Evolutionary conservation across 371 early-diverging fungal genomes (phyloP).

Genomic region (Mucor indicus): DNA sequence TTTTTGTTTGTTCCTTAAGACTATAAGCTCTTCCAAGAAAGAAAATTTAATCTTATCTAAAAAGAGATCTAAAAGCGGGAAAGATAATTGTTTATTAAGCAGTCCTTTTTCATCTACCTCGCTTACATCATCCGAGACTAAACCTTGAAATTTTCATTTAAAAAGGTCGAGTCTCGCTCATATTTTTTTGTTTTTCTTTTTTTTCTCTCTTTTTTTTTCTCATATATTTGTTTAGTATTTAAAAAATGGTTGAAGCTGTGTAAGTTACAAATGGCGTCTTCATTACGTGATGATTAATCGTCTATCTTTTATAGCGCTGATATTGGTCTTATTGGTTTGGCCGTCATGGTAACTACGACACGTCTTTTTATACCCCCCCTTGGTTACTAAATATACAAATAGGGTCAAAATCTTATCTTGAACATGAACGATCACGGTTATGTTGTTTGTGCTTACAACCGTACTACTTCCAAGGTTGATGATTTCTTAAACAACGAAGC

Average conservation of each 20-base stretch:
- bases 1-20: too few relatives aligned
- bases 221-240: background rate
- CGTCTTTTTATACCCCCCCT: too few relatives aligned
- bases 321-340: conserved; percentile 98
- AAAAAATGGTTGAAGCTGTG: conserved; percentile 17
- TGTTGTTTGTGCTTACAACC: conserved; percentile 92
- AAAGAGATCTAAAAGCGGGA: too few relatives aligned
- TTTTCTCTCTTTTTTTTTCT: conserved; percentile 8
- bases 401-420: conserved; percentile 97
- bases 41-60: too few relatives aligned
- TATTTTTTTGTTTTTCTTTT: conserved; percentile 5
- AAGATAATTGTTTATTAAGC: too few relatives aligned
- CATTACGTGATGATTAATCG: background rate
- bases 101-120: too few relatives aligned
- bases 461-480: conserved; percentile 94
- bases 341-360: conserved; percentile 88
- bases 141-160: background rate
- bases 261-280: background rate
- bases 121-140: conserved; percentile 16
- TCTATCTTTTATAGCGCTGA: conserved; percentile 70
- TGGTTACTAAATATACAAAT: background rate
- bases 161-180: background rate
- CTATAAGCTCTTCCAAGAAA: too few relatives aligned
- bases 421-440: conserved; percentile 98
- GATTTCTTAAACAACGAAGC: conserved; percentile 92